A percentile compares a stretch with the other conserved stretches of the same genome.
Evolutionary conservation across 768 basidiomycete genomes (phyloP).

Genomic region (Heimioporus sp.): DNA sequence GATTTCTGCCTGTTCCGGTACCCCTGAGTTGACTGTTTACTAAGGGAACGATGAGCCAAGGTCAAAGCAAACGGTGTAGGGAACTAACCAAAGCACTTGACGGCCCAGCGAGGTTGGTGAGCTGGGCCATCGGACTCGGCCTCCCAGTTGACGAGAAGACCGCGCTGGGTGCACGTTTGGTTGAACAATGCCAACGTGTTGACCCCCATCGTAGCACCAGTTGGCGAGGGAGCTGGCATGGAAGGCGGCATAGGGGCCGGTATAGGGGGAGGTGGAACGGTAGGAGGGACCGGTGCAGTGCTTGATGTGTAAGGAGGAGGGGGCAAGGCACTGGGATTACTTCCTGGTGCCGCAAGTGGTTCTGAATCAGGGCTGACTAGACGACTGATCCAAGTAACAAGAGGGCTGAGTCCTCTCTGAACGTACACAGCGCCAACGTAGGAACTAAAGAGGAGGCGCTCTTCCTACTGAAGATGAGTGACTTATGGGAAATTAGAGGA

Average conservation of each 20-base stretch:
- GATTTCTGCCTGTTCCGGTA: slow-evolving; percentile 51
- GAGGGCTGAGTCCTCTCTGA: slow-evolving; percentile 47
- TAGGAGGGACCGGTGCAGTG: slow-evolving; percentile 12
- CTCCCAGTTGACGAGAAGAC: slow-evolving; percentile 44
- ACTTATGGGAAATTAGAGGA: neutral
- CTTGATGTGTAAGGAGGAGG: slow-evolving; percentile 24
- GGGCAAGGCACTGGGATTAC: slow-evolving; percentile 7
- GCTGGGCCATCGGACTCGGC: slow-evolving; percentile 47
- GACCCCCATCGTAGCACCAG: slow-evolving; percentile 21
- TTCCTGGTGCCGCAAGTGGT: slow-evolving; percentile 19
- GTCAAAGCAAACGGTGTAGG: neutral
- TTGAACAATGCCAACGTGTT: slow-evolving; percentile 50
- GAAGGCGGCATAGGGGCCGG: slow-evolving; percentile 10
- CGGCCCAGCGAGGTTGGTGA: slow-evolving; percentile 58
- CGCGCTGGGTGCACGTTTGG: slow-evolving; percentile 51
- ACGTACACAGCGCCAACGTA: slow-evolving; percentile 68
- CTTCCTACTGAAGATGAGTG: slow-evolving; percentile 42
- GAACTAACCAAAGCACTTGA: slow-evolving; percentile 49
- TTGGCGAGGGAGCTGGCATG: slow-evolving; percentile 14
- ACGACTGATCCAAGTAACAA: slow-evolving; percentile 58
- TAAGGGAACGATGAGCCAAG: slow-evolving; percentile 21
- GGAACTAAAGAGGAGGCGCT: slow-evolving; percentile 51
- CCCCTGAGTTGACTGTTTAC: slow-evolving; percentile 54
- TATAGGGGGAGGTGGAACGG: slow-evolving; percentile 23
- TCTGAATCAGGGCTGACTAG: slow-evolving; percentile 50